A percentile compares a stretch with the other conserved stretches of the same genome.
Evolutionary conservation across 2,329 filamentous ascomycete species (phyloP).

Genomic region (Alternaria rosae): DNA sequence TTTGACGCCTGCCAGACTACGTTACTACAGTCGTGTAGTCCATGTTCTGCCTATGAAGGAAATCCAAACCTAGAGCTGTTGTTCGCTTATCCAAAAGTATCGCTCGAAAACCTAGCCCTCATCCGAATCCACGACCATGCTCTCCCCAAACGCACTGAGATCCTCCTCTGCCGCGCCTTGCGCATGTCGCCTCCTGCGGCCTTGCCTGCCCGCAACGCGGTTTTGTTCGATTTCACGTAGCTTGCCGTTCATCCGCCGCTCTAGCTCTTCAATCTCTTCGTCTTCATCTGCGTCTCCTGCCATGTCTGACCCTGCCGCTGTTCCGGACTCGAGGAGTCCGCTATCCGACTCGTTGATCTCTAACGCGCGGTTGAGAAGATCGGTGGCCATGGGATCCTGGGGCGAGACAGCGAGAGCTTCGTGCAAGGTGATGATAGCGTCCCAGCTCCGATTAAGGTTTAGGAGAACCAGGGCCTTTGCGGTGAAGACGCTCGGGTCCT

Average conservation of each 20-base stretch:
- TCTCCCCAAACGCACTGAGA: constrained; percentile 53
- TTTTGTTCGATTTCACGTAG: constrained; percentile 58
- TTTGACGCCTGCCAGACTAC: not conserved
- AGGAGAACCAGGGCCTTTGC: constrained; percentile 86
- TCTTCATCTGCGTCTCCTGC: constrained; percentile 23
- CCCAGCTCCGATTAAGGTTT: constrained; percentile 75
- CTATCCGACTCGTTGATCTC: constrained; percentile 52
- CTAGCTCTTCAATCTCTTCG: constrained; percentile 59
- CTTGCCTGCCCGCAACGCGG: constrained; percentile 63
- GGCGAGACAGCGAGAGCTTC: constrained; percentile 81
- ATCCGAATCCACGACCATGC: constrained; percentile 66
- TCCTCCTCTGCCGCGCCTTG: constrained; percentile 56
- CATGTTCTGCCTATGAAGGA: not conserved
- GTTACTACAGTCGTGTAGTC: not conserved
- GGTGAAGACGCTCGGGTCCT: constrained; percentile 78
- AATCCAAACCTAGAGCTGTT: not conserved
- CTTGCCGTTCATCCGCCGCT: constrained; percentile 59
- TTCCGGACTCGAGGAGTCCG: constrained; percentile 3
- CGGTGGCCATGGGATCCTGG: constrained; percentile 82
- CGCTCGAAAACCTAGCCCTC: constrained; percentile 29
- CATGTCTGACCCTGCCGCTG: not conserved
- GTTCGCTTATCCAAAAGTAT: not conserved
- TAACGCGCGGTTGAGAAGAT: constrained; percentile 74
- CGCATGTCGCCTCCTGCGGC: constrained; percentile 54
- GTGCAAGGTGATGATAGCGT: constrained; percentile 83